phyloP scores from a whole-genome alignment of 768 basidiomycete species.

The Kwoniella pini region DNA sequence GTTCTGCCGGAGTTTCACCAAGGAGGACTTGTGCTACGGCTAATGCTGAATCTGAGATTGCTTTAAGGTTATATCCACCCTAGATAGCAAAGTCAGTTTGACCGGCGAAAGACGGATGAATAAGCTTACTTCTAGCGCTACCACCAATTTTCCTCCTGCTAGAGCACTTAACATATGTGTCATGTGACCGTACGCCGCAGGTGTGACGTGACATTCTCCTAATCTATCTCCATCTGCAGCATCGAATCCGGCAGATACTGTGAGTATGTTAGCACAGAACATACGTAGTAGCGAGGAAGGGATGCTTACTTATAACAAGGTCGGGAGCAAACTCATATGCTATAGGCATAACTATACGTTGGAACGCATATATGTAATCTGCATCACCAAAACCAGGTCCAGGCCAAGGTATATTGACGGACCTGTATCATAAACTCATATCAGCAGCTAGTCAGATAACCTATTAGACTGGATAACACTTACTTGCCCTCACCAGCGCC shows the following conservation, averaged over 20 bases:
- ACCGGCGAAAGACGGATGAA: too few species aligned
- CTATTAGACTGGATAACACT: too few species aligned
- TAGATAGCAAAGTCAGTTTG: constrained; percentile 50
- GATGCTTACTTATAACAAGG: constrained; percentile 80
- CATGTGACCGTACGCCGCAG: constrained; percentile 96
- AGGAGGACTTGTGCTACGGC: constrained; percentile 86
- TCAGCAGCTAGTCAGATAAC: too few species aligned
- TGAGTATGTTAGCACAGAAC: too few species aligned
- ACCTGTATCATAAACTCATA: constrained; percentile 54
- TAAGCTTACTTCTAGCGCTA: constrained; percentile 81
- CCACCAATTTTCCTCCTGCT: constrained; percentile 83
- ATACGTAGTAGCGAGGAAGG: too few species aligned
- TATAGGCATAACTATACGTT: constrained; percentile 93
- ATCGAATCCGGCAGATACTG: constrained; percentile 98
- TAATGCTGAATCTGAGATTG: constrained; percentile 81
- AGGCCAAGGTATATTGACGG: constrained; percentile 97
- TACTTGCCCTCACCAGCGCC: constrained; percentile 75
- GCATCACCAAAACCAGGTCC: constrained; percentile 83
- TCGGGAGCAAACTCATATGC: constrained; percentile 96
- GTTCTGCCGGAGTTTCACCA: constrained; percentile 77
- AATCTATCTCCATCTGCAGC: constrained; percentile 90
- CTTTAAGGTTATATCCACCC: constrained; percentile 93
- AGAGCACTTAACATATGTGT: constrained; percentile 91
- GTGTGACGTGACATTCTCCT: constrained; percentile 86
- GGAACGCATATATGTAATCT: constrained; percentile 95